phyloP scores from a whole-genome alignment of 768 basidiomycete genomes.

The Mycena amicta region DNA sequence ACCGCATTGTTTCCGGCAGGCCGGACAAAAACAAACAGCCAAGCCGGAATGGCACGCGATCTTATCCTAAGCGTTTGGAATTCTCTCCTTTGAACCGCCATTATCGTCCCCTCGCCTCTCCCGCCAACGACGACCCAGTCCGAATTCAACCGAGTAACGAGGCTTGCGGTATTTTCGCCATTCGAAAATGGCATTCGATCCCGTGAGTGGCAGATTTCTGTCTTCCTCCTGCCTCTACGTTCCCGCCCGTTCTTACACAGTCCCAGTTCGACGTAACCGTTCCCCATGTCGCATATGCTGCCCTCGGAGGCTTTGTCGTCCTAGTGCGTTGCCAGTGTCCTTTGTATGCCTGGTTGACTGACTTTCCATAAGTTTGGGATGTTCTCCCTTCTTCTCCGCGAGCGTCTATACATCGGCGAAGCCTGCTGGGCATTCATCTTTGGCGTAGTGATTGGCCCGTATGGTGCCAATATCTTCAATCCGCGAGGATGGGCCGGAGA shows the following conservation, averaged over 20 bases:
- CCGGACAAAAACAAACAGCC: too few species aligned
- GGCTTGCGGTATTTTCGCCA: conserved; percentile 18
- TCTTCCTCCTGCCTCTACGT: neutral
- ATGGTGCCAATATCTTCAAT: conserved; percentile 79
- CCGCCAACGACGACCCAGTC: neutral
- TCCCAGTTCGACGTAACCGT: conserved; percentile 69
- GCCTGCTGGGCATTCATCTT: conserved; percentile 95
- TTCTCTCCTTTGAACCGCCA: neutral
- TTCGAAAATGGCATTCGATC: conserved; percentile 14
- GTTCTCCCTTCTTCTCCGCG: conserved; percentile 91
- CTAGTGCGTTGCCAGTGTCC: conserved; percentile 74
- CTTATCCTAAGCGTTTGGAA: too few species aligned
- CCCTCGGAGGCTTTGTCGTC: conserved; percentile 81
- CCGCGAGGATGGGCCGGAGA: conserved; percentile 73
- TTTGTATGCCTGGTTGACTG: conserved; percentile 67
- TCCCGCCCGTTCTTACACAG: conserved; percentile 23
- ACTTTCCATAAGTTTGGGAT: conserved; percentile 79
- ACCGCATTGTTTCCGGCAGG: neutral
- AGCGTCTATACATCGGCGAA: conserved; percentile 85
- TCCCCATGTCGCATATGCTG: conserved; percentile 78
- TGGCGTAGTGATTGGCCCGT: conserved; percentile 90
- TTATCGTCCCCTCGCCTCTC: neutral
- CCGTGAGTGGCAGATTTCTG: conserved; percentile 12
- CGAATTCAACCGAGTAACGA: neutral
- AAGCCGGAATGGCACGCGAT: neutral